Evolutionary conservation across 2,329 filamentous ascomycete species (phyloP), one percentile per base, ranked within the genome.

Genomic region (Penicillium vulpinum): DNA sequence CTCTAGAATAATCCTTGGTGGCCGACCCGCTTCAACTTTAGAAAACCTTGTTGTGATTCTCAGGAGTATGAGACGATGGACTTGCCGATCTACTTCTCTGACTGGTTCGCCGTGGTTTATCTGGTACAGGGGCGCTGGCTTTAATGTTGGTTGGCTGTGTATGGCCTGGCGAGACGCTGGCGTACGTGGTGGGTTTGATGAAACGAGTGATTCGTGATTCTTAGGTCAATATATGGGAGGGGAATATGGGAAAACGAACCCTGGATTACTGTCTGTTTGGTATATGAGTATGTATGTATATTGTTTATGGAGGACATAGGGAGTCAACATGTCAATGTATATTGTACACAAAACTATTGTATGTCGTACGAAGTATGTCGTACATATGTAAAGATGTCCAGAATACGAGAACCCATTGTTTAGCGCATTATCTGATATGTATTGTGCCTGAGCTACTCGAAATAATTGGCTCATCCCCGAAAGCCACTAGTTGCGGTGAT

Each of bases 141-240:
- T n/a, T n/a, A n/a, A n/a, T n/a, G n/a, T 36, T 26, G 13, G 22
- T 50, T 22, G n/a, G 39, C 28, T n/a, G 36, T 41, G 28, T 43
- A 44, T 38, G 38, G 35, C 11, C 51, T 16, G 51, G 43, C 54
- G 28, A 44, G 43, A 22, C 31, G 43, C 50, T 8, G 11, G 35
- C 13, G 3, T 22, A 54, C 43, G 35, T 44, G 29, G 44, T 5
- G n/a, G n/a, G n/a, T 38, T 26, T 22, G 29, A 36, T 53, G 43
- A 54, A 57, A 56, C 47, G 51, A 46, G 16, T 36, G 18, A 45
- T 13, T 46, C 2, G 40, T 15, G n/a, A n/a, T n/a, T n/a, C n/a
- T n/a, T n/a, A n/a, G n/a, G 35, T 54, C 7, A 8, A 41, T 24
- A 41, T n/a, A 44, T 15, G n/a, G n/a, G n/a, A n/a, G n/a, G n/a